Conservation (phyloP, 202 grass and related monocot genomes). For the Panicum virgatum region DNA sequence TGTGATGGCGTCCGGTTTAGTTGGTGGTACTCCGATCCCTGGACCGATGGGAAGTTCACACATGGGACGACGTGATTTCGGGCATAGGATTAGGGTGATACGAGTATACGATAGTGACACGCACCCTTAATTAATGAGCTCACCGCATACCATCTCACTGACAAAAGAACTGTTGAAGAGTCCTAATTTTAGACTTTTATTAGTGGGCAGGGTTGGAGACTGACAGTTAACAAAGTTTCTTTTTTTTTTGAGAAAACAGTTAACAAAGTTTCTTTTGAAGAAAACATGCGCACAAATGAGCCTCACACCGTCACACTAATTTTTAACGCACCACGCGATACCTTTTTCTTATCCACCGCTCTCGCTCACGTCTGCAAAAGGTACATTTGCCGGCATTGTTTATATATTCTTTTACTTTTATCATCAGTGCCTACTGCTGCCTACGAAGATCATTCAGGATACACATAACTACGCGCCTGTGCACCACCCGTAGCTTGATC, state of each 20-base stretch:
- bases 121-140: conserved; percentile 12
- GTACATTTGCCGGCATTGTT: conserved; percentile 5
- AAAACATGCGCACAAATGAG: not conserved
- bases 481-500: not conserved
- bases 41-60: not conserved
- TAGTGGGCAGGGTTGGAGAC: not conserved
- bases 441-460: too few relatives aligned
- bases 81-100: not conserved
- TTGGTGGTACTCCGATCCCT: not conserved
- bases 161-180: not conserved
- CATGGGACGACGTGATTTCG: not conserved
- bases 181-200: not conserved
- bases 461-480: not conserved
- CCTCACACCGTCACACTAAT: not conserved
- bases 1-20: not conserved
- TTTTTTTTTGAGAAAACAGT: too few relatives aligned
- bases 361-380: conserved; percentile 5
- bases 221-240: not conserved
- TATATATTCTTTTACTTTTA: not conserved
- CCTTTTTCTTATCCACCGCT: conserved; percentile 33
- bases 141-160: not conserved
- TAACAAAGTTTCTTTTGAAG: not conserved
- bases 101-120: conserved; percentile 19
- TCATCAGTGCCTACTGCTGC: not conserved
- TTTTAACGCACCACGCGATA: not conserved